A percentile compares a stretch with the other conserved stretches of the same genome.
Evolutionary conservation across 805 yeast species (phyloP).

Genomic region (Cyberlindnera petersonii): DNA sequence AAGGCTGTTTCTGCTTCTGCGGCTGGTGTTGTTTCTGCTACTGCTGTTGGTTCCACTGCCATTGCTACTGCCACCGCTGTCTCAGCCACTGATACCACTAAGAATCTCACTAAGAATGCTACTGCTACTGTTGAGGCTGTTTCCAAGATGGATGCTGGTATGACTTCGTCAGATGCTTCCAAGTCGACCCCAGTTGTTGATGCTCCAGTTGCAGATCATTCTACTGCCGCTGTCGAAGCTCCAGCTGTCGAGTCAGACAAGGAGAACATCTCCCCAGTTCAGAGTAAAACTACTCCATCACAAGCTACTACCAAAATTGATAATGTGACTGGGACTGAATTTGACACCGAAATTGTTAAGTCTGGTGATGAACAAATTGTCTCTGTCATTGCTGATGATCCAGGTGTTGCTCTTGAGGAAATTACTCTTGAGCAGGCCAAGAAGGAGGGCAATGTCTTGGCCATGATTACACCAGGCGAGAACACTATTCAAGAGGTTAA

Average conservation of each 20-base stretch:
- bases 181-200: background rate
- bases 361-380: slow-evolving; percentile 14
- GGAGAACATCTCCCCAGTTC: slow-evolving; percentile 1
- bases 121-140: slow-evolving; percentile 2
- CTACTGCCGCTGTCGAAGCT: background rate
- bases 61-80: slow-evolving; percentile 13
- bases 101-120: slow-evolving; percentile 4
- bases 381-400: slow-evolving; percentile 12
- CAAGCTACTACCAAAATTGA: slow-evolving; percentile 7
- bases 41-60: slow-evolving; percentile 15
- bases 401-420: slow-evolving; percentile 15
- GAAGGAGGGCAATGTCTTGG: slow-evolving; percentile 17
- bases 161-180: background rate
- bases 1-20: slow-evolving; percentile 4
- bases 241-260: background rate
- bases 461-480: slow-evolving; percentile 13
- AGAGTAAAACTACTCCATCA: background rate
- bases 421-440: slow-evolving; percentile 21
- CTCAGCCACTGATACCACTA: slow-evolving; percentile 6
- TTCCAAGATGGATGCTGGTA: slow-evolving; percentile 2
- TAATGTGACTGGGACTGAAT: slow-evolving; percentile 16
- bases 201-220: slow-evolving; percentile 2
- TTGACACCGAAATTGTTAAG: slow-evolving; percentile 11
- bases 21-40: slow-evolving; percentile 9
- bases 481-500: slow-evolving; percentile 11